phyloP scores from a whole-genome alignment of 2,329 filamentous ascomycete genomes.

The Arthroderma sp. region DNA sequence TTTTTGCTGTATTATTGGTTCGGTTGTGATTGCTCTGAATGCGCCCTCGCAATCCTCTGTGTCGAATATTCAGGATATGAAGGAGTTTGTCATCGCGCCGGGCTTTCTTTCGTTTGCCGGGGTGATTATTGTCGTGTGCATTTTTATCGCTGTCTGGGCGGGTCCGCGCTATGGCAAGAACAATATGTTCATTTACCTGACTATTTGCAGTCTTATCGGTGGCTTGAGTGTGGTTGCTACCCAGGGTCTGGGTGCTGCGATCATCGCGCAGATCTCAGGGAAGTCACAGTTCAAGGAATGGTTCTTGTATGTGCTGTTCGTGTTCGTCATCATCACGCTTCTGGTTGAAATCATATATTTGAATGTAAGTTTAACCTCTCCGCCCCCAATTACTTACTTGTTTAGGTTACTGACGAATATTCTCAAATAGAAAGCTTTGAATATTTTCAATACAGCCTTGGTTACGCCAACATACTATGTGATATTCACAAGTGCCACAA shows the following conservation, averaged over 20 bases:
- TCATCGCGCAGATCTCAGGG: conserved; percentile 73
- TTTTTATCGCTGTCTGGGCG: conserved; percentile 62
- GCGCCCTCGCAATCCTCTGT: conserved; percentile 78
- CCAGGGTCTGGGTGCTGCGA: conserved; percentile 81
- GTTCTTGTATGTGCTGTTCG: conserved; percentile 85
- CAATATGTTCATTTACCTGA: conserved; percentile 95
- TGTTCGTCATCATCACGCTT: conserved; percentile 80
- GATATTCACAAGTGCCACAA: conserved; percentile 91
- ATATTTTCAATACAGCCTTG: conserved; percentile 89
- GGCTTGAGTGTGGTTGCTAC: conserved; percentile 90
- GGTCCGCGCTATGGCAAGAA: conserved; percentile 86
- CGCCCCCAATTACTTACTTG: neutral
- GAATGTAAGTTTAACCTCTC: conserved; percentile 53
- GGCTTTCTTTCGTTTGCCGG: conserved; percentile 79
- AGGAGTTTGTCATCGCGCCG: conserved; percentile 69
- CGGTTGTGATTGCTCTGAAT: conserved; percentile 87
- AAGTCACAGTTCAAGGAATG: conserved; percentile 88
- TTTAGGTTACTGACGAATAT: conserved; percentile 1
- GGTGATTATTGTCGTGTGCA: conserved; percentile 61
- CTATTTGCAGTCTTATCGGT: conserved; percentile 88
- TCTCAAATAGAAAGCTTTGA: conserved; percentile 75
- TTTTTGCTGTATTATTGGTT: conserved; percentile 87
- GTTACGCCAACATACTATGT: conserved; percentile 99
- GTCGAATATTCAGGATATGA: conserved; percentile 80
- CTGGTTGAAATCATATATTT: conserved; percentile 89